Conservation (phyloP, 352 stramenopile genomes). For the Globisporangium sylvaticum region DNA sequence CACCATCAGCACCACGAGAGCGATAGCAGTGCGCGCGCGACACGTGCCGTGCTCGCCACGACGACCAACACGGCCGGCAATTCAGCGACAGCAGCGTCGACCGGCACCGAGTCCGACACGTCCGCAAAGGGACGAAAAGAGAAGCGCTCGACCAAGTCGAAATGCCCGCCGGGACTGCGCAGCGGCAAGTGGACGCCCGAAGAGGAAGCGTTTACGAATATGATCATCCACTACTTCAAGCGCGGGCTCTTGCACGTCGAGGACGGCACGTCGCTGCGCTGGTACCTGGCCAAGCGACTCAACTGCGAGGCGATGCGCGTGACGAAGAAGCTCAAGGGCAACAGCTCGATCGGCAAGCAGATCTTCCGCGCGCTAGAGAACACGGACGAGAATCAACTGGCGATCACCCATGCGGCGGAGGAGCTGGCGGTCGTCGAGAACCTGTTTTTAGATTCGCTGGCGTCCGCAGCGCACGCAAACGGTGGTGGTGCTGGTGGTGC, state of each 20-base stretch:
- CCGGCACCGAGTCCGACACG: constrained; percentile 14
- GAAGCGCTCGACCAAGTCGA: constrained; percentile 86
- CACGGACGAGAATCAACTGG: constrained; percentile 45
- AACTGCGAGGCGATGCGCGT: constrained; percentile 88
- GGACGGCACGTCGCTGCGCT: constrained; percentile 79
- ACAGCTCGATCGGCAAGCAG: constrained; percentile 87
- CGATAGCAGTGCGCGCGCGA: constrained; percentile 14
- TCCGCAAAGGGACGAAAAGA: constrained; percentile 12
- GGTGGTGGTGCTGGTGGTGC: constrained; percentile 2
- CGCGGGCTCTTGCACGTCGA: constrained; percentile 71
- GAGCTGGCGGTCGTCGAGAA: constrained; percentile 63
- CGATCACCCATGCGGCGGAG: constrained; percentile 47
- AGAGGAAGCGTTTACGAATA: constrained; percentile 80
- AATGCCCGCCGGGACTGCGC: constrained; percentile 72
- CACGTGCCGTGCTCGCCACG: background rate
- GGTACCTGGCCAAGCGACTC: constrained; percentile 80
- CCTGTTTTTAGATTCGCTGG: constrained; percentile 71
- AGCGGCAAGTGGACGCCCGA: constrained; percentile 85
- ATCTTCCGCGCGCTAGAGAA: constrained; percentile 80
- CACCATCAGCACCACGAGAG: background rate
- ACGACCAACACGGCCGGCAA: constrained; percentile 1
- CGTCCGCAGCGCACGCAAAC: constrained; percentile 19
- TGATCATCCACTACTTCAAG: constrained; percentile 87
- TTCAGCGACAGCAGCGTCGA: background rate
- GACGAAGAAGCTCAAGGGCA: constrained; percentile 88